phyloP scores from a whole-genome alignment of 2,329 filamentous ascomycete species.

The Aspergillus sp. region DNA sequence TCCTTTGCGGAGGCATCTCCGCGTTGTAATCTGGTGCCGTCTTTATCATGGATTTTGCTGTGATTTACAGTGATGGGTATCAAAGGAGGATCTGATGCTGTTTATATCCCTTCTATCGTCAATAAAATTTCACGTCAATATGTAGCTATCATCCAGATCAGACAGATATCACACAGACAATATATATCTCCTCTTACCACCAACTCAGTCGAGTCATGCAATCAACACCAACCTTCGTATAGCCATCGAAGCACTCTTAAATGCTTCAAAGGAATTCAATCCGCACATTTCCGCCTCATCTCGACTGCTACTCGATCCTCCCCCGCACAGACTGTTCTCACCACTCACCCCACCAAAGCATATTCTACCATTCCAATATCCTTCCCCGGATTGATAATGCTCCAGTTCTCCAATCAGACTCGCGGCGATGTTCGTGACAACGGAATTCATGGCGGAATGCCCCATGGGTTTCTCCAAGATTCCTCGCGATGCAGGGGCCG shows the following conservation, averaged over 20 bases:
- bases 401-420: background rate
- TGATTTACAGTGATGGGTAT: too few relatives aligned
- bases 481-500: too few relatives aligned
- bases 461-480: background rate
- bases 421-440: background rate
- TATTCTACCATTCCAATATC: background rate
- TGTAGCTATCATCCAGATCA: background rate
- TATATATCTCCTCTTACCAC: constrained; percentile 5
- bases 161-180: background rate
- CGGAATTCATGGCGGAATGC: background rate
- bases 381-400: background rate
- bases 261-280: background rate
- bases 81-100: too few relatives aligned
- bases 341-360: background rate
- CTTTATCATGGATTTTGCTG: too few relatives aligned
- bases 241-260: background rate
- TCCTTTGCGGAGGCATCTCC: too few relatives aligned
- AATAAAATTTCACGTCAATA: too few relatives aligned
- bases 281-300: background rate
- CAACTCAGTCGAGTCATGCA: background rate
- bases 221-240: background rate
- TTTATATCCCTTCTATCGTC: too few relatives aligned
- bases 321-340: background rate
- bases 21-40: too few relatives aligned
- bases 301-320: too few relatives aligned